Evolutionary conservation across 2,329 filamentous ascomycete species (phyloP), one percentile per base, ranked within the genome.

Genomic region (Leptosphaerulina australis): DNA sequence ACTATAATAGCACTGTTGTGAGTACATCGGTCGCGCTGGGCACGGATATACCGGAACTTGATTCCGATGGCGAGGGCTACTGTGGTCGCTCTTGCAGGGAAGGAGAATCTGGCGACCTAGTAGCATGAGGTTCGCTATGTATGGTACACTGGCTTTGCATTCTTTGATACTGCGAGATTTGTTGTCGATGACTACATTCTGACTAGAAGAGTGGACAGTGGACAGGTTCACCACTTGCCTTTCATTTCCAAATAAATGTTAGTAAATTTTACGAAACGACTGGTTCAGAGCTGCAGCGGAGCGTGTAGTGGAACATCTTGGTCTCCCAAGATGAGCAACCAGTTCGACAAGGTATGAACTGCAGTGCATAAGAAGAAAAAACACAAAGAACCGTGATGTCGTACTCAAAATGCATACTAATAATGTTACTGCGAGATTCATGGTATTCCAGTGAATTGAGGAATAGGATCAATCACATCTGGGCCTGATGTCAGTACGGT

Each of bases 171-270:
- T 0, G 74, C 85, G 0, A 69, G 77, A 15, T 80, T 81, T 52
- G 84, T 89, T 1, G 86, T 85, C 0, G 86, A 90, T 63, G 79
- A 81, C 40, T 75, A 83, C 89, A 71, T 67, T 75, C 1, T 90
- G 86, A 86, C 75, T 88, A 0, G 60, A 74, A 3, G 85, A 87
- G 62, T 84, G 83, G 0, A 87, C 88, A 57, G 80, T 89, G 0
- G 86, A 90, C 65, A 86, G 86, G 0, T 90, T 90, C 69, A 90
- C 90, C 63, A 79, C 90, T 67, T 84, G 53, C 14, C 57, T 65
- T 30, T 49, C 60, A 5, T 58, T 61, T 21, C 45, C 58, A n/a
- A 62, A 58, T 21, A 55, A 60, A 1, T 53, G 58, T 2, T 58
- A 66, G 38, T 56, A 66, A 62, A 59, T 30, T 57, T 65, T 3